Base-by-base conservation (phyloP, 2,329 filamentous ascomycete species). In the Pseudocercospora musae region DNA sequence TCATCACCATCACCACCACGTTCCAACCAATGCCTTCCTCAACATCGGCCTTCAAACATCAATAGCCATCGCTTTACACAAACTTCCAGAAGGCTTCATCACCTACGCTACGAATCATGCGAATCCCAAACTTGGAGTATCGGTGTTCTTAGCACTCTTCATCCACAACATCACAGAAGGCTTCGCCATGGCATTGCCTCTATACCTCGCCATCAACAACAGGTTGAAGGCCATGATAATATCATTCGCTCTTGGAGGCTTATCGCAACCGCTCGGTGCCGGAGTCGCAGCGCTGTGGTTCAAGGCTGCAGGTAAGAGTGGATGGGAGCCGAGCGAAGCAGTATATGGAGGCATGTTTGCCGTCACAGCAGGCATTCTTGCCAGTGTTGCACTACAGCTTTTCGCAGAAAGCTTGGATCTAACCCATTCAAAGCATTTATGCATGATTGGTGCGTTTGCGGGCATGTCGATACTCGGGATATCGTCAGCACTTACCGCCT, bases 101-200 rank as follows among this genome's bases (percentile, higher is more conserved):
- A 98, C 94, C 0, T 99, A 96, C 75, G 94, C 95, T 9, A 97
- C 95, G 9, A 99, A 98, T 77, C 95, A 99, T 74, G 94, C 92
- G 11, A 98, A 93, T 74, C 93, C 95, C 0, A 82, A 85, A 0
- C 85, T 99, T 0, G 95, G 95, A 20, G 87, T 96, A 76, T 90
- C 91, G 57, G 92, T 99, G 59, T 99, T 99, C 78, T 85, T 98
- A 76, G 94, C 95, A 0, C 84, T 99, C 7, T 96, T 96, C 74
- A 94, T 99, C 62, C 95, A 99, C 82, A 99, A 98, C 78, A 96
- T 99, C 72, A 93, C 92, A 27, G 95, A 99, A 79, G 95, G 95
- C 1, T 98, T 98, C 74, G 91, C 93, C 65, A 89, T 99, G 84
- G 92, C 92, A 0, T 80, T 99, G 0, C 95, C 95, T 0, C 82